phyloP scores from a whole-genome alignment of 306 rosid genomes.

The Cicer bijugum region DNA sequence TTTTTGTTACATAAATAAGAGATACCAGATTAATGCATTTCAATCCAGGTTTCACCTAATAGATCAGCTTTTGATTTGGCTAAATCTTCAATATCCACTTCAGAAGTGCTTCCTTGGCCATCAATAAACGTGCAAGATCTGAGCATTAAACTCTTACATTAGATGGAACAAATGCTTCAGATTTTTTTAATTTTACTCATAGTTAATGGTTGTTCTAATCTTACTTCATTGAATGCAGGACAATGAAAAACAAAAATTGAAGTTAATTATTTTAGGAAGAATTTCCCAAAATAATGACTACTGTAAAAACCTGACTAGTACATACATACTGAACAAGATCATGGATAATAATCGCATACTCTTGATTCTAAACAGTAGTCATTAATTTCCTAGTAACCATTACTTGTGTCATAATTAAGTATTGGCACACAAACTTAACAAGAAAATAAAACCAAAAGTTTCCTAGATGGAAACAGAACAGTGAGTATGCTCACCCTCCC shows the following conservation, averaged over 20 bases:
- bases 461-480: conserved; percentile 12
- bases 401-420: conserved; percentile 3
- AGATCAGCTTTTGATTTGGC: conserved; percentile 64
- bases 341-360: conserved; percentile 24
- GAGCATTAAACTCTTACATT: conserved; percentile 36
- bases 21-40: conserved; percentile 32
- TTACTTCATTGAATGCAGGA: conserved; percentile 7
- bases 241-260: background rate
- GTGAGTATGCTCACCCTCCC: conserved; percentile 15
- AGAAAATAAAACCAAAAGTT: background rate
- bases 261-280: conserved; percentile 13
- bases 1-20: conserved; percentile 29
- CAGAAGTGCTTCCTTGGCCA: conserved; percentile 62
- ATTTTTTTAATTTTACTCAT: conserved; percentile 29
- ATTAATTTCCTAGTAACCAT: background rate
- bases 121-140: conserved; percentile 76
- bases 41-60: conserved; percentile 56
- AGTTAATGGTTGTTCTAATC: conserved; percentile 11
- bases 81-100: conserved; percentile 69
- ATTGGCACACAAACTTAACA: conserved; percentile 1
- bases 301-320: background rate
- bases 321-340: conserved; percentile 26
- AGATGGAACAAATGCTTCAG: conserved; percentile 40
- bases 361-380: background rate
- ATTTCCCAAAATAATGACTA: conserved; percentile 9